Percentiles rank a stretch among this genome's conserved stretches.
These are phyloP conservation scores for Astrothelium macrocarpum DNA, from an alignment of 495 filamentous ascomycete species.

Conservation along the genomic window DNA sequence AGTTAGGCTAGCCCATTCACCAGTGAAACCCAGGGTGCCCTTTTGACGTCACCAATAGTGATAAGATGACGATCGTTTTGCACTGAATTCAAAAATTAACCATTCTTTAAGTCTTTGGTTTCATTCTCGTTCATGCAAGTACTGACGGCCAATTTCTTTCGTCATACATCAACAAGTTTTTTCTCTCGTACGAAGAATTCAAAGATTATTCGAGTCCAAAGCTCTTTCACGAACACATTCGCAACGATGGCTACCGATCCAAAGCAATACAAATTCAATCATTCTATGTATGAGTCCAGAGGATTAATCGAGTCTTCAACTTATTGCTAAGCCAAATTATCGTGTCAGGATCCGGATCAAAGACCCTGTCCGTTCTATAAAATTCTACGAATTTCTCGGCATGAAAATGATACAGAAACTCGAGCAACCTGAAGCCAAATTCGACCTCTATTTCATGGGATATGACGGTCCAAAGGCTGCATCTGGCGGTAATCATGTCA, in stretches of 20 bases:
- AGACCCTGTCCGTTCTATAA: conserved; percentile 83
- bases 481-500: conserved; percentile 54
- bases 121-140: too few species aligned
- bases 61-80: too few species aligned
- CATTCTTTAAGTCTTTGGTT: too few species aligned
- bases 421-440: conserved; percentile 67
- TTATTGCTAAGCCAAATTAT: conserved; percentile 6
- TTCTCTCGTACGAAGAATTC: neutral
- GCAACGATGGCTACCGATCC: conserved; percentile 67
- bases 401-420: conserved; percentile 74
- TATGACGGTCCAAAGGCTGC: conserved; percentile 57
- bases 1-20: too few species aligned
- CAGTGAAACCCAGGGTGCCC: too few species aligned
- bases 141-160: neutral
- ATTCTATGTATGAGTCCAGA: conserved; percentile 51
- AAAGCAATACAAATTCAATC: conserved; percentile 80
- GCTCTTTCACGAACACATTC: conserved; percentile 22
- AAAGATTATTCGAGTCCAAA: neutral
- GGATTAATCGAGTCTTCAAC: conserved; percentile 6
- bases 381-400: conserved; percentile 91
- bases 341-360: conserved; percentile 76
- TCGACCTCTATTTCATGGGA: conserved; percentile 79
- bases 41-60: too few species aligned
- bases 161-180: neutral
- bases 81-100: neutral